Evolutionary conservation across 192 early-diverging fungal genomes (phyloP).

Genomic region (Coemansia erecta): DNA sequence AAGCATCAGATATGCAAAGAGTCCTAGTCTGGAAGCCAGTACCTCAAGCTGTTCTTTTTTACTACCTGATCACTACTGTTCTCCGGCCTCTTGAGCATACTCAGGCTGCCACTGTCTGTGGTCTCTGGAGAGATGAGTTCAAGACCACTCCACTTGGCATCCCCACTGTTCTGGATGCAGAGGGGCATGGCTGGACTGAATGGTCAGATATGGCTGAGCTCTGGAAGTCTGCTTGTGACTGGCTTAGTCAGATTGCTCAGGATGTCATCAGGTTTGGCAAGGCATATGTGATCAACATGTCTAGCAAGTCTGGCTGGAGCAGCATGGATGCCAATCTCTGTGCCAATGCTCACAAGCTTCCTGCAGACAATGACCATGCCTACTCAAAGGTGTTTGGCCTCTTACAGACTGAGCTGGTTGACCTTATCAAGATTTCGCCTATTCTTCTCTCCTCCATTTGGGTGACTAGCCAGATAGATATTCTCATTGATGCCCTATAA

Average conservation of each 20-base stretch:
- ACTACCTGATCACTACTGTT: slow-evolving; percentile 33
- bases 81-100: slow-evolving; percentile 23
- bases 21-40: slow-evolving; percentile 16
- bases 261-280: slow-evolving; percentile 3
- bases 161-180: background rate
- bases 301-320: slow-evolving; percentile 15
- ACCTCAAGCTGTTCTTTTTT: slow-evolving; percentile 26
- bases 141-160: slow-evolving; percentile 7
- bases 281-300: slow-evolving; percentile 18
- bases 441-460: no score
- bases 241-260: slow-evolving; percentile 24
- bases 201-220: slow-evolving; percentile 15
- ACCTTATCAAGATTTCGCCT: slow-evolving; percentile 16
- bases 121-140: slow-evolving; percentile 27
- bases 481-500: no score
- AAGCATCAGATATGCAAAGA: background rate
- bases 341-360: background rate
- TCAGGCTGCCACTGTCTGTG: background rate
- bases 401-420: slow-evolving; percentile 18
- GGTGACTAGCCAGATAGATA: no score
- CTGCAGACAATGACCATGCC: slow-evolving; percentile 5
- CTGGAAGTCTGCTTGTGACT: slow-evolving; percentile 28
- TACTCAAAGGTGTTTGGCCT: slow-evolving; percentile 27
- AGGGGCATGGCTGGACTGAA: slow-evolving; percentile 3
- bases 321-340: slow-evolving; percentile 1